These are phyloP conservation scores for Eimeria maxima DNA, from an alignment of 169 alveolate genomes.

Conservation along the genomic window DNA sequence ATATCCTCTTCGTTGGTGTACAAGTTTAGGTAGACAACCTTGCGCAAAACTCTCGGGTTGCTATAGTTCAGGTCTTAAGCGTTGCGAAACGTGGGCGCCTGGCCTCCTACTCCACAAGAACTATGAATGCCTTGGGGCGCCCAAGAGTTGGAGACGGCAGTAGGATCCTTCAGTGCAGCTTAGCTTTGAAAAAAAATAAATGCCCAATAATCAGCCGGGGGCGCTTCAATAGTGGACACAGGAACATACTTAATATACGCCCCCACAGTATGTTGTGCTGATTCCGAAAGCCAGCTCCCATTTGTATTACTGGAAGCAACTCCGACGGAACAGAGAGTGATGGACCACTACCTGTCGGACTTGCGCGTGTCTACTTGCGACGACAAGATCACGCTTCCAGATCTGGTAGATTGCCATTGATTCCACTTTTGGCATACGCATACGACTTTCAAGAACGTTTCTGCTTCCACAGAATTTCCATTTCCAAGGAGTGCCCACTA, in stretches of 20 bases:
- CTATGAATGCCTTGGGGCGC: not conserved
- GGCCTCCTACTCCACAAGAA: slow-evolving; percentile 12
- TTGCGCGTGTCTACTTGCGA: slow-evolving; percentile 63
- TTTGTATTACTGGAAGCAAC: not conserved
- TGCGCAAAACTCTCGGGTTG: not conserved
- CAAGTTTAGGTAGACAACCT: not conserved
- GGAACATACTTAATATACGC: slow-evolving; percentile 85
- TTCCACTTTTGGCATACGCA: not conserved
- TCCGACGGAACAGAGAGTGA: slow-evolving; percentile 51
- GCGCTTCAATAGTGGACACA: slow-evolving; percentile 79
- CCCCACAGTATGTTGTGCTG: slow-evolving; percentile 58
- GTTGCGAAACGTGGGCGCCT: slow-evolving; percentile 38
- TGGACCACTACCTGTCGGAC: slow-evolving; percentile 73
- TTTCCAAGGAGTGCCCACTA: slow-evolving; percentile 49
- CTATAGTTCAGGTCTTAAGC: slow-evolving; percentile 44
- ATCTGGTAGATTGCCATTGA: slow-evolving; percentile 42
- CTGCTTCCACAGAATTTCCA: slow-evolving; percentile 44
- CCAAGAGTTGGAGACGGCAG: slow-evolving; percentile 27
- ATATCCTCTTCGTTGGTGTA: not conserved
- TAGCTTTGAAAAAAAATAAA: too few species aligned
- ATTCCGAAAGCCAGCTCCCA: not conserved
- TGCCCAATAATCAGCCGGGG: slow-evolving; percentile 45
- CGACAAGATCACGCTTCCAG: slow-evolving; percentile 79
- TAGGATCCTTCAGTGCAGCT: not conserved
- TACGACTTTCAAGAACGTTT: not conserved